Percentiles rank a stretch among this genome's conserved stretches.
Evolutionary conservation across 2,329 filamentous ascomycete species (phyloP).

Genomic region (Verticillium nubilum): DNA sequence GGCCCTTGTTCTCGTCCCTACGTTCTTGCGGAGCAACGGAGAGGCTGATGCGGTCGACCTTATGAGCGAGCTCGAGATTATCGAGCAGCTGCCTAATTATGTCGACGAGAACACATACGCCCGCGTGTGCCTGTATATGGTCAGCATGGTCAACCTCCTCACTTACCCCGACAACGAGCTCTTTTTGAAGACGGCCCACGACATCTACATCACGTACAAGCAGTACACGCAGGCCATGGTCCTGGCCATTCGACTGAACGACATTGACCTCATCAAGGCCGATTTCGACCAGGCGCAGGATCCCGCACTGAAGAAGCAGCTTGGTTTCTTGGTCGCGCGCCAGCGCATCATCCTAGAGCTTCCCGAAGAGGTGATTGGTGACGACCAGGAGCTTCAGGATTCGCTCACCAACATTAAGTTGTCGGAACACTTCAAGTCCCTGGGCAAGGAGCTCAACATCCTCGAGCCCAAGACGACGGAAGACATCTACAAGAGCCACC

Average conservation of each 20-base stretch:
- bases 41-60: conserved; percentile 97
- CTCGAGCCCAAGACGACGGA: conserved; percentile 94
- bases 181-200: conserved; percentile 88
- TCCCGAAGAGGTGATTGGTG: conserved; percentile 42
- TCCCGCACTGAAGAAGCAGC: conserved; percentile 80
- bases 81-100: conserved; percentile 82
- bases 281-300: conserved; percentile 80
- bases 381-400: conserved; percentile 67
- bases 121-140: conserved; percentile 94
- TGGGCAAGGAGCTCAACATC: conserved; percentile 95
- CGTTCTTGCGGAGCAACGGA: conserved; percentile 95
- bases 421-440: conserved; percentile 85
- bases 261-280: conserved; percentile 72
- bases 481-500: conserved; percentile 98
- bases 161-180: conserved; percentile 97
- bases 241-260: conserved; percentile 88
- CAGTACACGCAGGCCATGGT: conserved; percentile 92
- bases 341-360: conserved; percentile 77
- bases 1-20: conserved; percentile 77
- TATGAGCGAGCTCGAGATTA: conserved; percentile 95
- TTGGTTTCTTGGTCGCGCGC: conserved; percentile 86
- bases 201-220: conserved; percentile 89
- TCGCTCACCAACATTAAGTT: conserved; percentile 84
- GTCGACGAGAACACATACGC: conserved; percentile 92
- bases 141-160: conserved; percentile 96